Conservation (phyloP, 148 eudicot species). For the Cornus suecica region DNA sequence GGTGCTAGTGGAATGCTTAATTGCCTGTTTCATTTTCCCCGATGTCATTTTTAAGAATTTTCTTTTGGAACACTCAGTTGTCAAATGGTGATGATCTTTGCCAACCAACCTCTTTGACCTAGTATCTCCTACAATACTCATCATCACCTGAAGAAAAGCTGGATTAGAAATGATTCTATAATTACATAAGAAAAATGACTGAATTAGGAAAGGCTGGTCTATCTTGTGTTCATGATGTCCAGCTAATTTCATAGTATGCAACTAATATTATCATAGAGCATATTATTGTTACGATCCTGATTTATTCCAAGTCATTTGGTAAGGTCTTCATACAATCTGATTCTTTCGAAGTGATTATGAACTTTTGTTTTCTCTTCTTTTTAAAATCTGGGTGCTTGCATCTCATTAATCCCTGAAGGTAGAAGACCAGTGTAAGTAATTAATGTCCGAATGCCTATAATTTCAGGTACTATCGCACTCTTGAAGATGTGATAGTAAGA, state of each 20-base stretch:
- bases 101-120: background rate
- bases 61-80: too few relatives aligned
- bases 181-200: background rate
- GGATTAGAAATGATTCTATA: too few relatives aligned
- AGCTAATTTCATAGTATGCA: background rate
- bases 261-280: background rate
- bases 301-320: background rate
- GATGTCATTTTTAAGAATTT: background rate
- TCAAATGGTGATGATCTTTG: background rate
- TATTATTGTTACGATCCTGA: background rate
- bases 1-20: background rate
- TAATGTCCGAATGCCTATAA: conserved; percentile 12
- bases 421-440: background rate
- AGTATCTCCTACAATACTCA: background rate
- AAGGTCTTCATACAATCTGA: background rate
- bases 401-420: conserved; percentile 5
- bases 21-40: background rate
- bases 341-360: background rate
- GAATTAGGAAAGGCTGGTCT: background rate
- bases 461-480: conserved; percentile 60
- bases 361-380: background rate
- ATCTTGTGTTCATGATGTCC: background rate
- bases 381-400: background rate
- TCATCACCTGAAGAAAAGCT: too few relatives aligned
- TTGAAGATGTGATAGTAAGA: conserved; percentile 55